Evolutionary conservation across 768 basidiomycete genomes (phyloP), one percentile per base, ranked within the genome.

Genomic region (Clitopilus hobsonii): DNA sequence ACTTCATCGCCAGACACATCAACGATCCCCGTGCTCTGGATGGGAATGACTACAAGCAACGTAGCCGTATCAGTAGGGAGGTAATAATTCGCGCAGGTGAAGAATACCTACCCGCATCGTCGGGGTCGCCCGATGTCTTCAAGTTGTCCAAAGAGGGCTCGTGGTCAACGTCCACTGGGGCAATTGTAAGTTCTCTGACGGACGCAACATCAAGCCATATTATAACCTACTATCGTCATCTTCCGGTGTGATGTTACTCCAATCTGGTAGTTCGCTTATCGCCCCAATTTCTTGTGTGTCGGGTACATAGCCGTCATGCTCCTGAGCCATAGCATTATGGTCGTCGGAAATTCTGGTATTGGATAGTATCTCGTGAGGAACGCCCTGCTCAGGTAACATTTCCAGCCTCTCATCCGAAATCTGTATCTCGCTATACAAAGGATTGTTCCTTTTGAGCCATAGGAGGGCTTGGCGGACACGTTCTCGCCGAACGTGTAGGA

Each of bases 361-460:
- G 1, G 25, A 52, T 1, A 57, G 10, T 3, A 74, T 57, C 36
- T 70, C 69, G 0, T 56, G 25, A 1, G 75, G 75, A 0, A 75
- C 61, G 52, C 67, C 66, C 36, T 73, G 68, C 10, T 67, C 65
- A 2, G 70, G 73, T 6, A 76, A 59, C 1, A 13, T 11, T 7
- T 7, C 14, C 3, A 76, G 48, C 28, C 20, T 28, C 4, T 11
- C 48, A 22, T 28, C 29, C 45, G 54, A 48, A 2, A 76, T 69
- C 1, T 60, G 52, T 10, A 74, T 65, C 29, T 69, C 32, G 0
- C 57, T 63, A 54, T 71, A 73, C 26, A 69, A 72, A 0, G 61
- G 50, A 54, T 77, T 77, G 54, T 75, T 59, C 1, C 23, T 50
- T 52, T 73, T 75, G 27, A 74, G 52, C 72, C 75, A 76, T 0